Conservation (phyloP, 306 rosid genomes). For the Vigna mungo region DNA sequence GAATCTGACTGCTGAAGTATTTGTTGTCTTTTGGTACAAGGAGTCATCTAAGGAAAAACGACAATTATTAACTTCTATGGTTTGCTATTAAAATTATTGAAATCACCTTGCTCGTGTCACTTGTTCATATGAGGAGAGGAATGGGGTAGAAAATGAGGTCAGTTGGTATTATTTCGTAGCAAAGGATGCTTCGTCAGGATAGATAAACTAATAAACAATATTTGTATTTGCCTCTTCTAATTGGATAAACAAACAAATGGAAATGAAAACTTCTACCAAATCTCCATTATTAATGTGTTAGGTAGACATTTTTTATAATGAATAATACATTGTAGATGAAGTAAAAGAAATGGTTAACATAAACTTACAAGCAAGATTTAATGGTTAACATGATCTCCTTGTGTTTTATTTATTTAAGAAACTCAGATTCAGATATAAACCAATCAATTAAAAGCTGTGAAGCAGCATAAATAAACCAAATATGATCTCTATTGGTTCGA, state of each 20-base stretch:
- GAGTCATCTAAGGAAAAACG: background rate
- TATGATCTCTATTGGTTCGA: background rate
- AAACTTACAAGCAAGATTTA: background rate
- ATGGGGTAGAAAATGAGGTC: background rate
- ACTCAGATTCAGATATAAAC: background rate
- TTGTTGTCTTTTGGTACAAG: background rate
- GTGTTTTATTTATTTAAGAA: background rate
- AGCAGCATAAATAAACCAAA: background rate
- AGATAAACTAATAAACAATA: background rate
- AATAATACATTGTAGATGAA: background rate
- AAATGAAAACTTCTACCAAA: background rate
- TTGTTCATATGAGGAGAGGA: background rate
- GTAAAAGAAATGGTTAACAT: background rate
- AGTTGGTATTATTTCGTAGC: background rate
- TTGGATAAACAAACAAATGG: background rate
- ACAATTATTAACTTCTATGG: background rate
- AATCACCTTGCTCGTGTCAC: background rate
- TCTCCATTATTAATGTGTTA: background rate
- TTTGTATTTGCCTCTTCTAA: background rate
- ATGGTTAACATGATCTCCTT: background rate
- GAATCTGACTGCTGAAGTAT: background rate
- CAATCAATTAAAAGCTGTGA: background rate
- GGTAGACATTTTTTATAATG: background rate
- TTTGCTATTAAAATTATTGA: constrained; percentile 9
- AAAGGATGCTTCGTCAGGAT: constrained; percentile 9